Percentiles rank a stretch among this genome's conserved stretches.
These are phyloP conservation scores for Platanus orientalis DNA, from an alignment of 164 flowering plant genomes.

Conservation along the genomic window DNA sequence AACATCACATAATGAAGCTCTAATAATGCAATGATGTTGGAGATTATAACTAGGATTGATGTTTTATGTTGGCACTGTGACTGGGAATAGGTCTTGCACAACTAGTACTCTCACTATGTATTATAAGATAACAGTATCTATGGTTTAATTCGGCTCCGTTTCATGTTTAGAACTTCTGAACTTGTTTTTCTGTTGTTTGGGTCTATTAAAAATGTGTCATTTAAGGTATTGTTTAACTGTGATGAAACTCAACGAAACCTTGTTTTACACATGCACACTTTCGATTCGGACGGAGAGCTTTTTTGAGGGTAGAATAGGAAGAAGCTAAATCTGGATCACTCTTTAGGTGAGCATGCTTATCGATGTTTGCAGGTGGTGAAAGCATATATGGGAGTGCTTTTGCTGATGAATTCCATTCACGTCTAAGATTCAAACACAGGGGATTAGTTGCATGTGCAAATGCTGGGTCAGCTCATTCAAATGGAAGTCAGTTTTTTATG, in stretches of 20 bases:
- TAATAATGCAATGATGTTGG: background rate
- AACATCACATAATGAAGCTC: too few relatives aligned
- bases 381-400: slow-evolving; percentile 79
- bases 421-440: slow-evolving; percentile 84
- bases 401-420: slow-evolving; percentile 86
- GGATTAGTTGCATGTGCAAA: slow-evolving; percentile 95
- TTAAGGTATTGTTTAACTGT: background rate
- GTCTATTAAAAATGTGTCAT: background rate
- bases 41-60: background rate
- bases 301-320: background rate
- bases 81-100: background rate
- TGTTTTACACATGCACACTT: background rate
- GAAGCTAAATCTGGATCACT: background rate
- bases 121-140: background rate
- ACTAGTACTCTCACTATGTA: background rate
- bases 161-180: too few relatives aligned
- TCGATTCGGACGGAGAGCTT: background rate
- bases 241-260: background rate
- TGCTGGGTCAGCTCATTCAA: slow-evolving; percentile 73
- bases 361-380: slow-evolving; percentile 65
- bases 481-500: slow-evolving; percentile 96
- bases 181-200: background rate
- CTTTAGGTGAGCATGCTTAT: background rate
- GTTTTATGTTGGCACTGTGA: background rate
- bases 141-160: too few relatives aligned